Conservation (phyloP, 768 basidiomycete species). For the Xerocomellus amylosporus region DNA sequence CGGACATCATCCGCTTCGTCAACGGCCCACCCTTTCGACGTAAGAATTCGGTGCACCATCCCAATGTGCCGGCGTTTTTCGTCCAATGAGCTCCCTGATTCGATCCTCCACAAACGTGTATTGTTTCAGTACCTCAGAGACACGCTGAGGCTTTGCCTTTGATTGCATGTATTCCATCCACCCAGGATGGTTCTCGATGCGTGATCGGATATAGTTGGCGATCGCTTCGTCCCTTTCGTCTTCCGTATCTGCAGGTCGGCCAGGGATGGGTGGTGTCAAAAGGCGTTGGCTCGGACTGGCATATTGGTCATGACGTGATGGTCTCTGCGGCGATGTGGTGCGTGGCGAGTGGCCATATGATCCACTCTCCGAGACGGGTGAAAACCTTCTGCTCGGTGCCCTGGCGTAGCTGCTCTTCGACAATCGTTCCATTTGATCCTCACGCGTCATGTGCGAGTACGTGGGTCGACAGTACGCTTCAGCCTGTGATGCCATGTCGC, state of each 20-base stretch:
- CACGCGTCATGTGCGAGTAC: slow-evolving; percentile 23
- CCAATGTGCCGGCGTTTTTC: slow-evolving; percentile 41
- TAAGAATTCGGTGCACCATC: slow-evolving; percentile 30
- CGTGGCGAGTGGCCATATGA: slow-evolving; percentile 18
- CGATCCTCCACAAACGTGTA: slow-evolving; percentile 53
- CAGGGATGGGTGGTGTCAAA: slow-evolving; percentile 25
- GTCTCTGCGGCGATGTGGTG: slow-evolving; percentile 8
- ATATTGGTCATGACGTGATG: not conserved
- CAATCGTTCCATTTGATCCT: slow-evolving; percentile 27
- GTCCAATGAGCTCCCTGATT: slow-evolving; percentile 45
- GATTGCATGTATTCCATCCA: slow-evolving; percentile 48
- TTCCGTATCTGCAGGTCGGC: slow-evolving; percentile 32
- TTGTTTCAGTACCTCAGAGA: slow-evolving; percentile 44
- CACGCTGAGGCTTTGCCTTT: slow-evolving; percentile 39
- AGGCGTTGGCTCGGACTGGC: slow-evolving; percentile 2
- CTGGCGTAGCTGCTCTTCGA: slow-evolving; percentile 22
- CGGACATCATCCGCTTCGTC: slow-evolving; percentile 4
- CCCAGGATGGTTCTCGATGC: slow-evolving; percentile 43
- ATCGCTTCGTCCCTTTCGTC: slow-evolving; percentile 44
- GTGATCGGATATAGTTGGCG: slow-evolving; percentile 40
- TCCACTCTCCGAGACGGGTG: slow-evolving; percentile 17
- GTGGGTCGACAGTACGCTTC: not conserved
- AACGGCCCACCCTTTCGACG: slow-evolving; percentile 46
- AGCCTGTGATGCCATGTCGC: slow-evolving; percentile 8
- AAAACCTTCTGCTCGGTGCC: slow-evolving; percentile 5